A percentile compares a stretch with the other conserved stretches of the same genome.
Conservation (phyloP, 768 basidiomycete species). For the Amanita jacksonii region DNA sequence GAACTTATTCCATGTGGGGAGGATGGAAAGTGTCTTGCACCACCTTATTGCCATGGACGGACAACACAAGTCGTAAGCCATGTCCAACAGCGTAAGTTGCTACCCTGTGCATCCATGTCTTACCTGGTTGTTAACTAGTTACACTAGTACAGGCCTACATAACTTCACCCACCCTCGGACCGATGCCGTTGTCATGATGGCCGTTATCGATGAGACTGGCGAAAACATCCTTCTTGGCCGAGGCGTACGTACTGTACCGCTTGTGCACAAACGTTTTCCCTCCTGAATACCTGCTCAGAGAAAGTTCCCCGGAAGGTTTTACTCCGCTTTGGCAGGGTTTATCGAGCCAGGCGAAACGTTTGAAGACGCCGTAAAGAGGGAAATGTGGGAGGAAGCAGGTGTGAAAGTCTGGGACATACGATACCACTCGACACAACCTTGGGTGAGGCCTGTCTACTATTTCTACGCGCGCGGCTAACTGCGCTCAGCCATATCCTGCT, state of each 20-base stretch:
- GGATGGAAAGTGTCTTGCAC: constrained; percentile 91
- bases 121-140: constrained; percentile 10
- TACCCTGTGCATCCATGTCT: neutral
- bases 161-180: constrained; percentile 81
- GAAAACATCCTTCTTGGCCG: constrained; percentile 84
- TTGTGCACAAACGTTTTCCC: neutral
- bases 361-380: constrained; percentile 86
- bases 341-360: constrained; percentile 91
- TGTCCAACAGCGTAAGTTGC: constrained; percentile 62
- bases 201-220: constrained; percentile 67
- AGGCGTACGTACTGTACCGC: constrained; percentile 41
- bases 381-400: constrained; percentile 96
- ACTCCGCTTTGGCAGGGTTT: constrained; percentile 90
- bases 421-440: constrained; percentile 84
- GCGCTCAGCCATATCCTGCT: constrained; percentile 72
- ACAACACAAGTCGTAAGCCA: constrained; percentile 50
- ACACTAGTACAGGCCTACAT: constrained; percentile 68
- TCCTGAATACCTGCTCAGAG: constrained; percentile 30
- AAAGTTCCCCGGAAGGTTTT: constrained; percentile 61
- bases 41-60: constrained; percentile 65
- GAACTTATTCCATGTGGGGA: constrained; percentile 81
- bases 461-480: constrained; percentile 1
- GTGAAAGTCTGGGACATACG: constrained; percentile 74
- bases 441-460: constrained; percentile 45
- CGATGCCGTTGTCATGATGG: constrained; percentile 88